These are phyloP conservation scores for Vanrija pseudolonga DNA, from an alignment of 1,284 basidiomycete genomes.

Conservation along the genomic window DNA sequence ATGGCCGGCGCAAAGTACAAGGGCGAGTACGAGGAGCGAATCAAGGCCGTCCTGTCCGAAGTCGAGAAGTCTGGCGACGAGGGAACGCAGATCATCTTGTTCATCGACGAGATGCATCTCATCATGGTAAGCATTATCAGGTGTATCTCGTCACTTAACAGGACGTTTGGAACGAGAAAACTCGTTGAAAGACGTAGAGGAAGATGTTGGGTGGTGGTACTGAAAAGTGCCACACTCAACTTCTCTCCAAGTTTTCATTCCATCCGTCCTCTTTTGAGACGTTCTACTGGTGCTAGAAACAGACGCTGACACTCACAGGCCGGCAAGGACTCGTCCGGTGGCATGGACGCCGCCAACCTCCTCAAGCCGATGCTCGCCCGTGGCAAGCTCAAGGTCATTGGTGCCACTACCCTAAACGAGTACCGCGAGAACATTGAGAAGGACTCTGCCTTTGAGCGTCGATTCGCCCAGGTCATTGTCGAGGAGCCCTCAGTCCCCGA, in stretches of 20 bases:
- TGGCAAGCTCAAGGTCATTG: slow-evolving; percentile 84
- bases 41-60: slow-evolving; percentile 85
- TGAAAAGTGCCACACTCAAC: background rate
- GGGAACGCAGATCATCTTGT: slow-evolving; percentile 82
- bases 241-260: background rate
- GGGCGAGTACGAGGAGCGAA: slow-evolving; percentile 95
- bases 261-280: background rate
- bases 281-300: too few species aligned
- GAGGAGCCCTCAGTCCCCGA: slow-evolving; percentile 88
- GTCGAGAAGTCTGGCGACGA: slow-evolving; percentile 86
- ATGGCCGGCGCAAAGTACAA: slow-evolving; percentile 94
- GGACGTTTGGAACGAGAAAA: too few species aligned
- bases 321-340: slow-evolving; percentile 43
- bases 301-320: slow-evolving; percentile 13
- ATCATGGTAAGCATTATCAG: slow-evolving; percentile 61
- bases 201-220: background rate
- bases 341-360: slow-evolving; percentile 66
- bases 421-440: slow-evolving; percentile 96
- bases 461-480: slow-evolving; percentile 91
- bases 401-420: slow-evolving; percentile 89
- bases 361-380: slow-evolving; percentile 87
- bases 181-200: background rate
- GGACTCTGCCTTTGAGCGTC: slow-evolving; percentile 86
- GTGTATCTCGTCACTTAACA: slow-evolving; percentile 51
- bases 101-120: slow-evolving; percentile 91